A percentile compares a stretch with the other conserved stretches of the same genome.
Conservation (phyloP, 2,329 filamentous ascomycete species). For the Epichloe coenophiala region DNA sequence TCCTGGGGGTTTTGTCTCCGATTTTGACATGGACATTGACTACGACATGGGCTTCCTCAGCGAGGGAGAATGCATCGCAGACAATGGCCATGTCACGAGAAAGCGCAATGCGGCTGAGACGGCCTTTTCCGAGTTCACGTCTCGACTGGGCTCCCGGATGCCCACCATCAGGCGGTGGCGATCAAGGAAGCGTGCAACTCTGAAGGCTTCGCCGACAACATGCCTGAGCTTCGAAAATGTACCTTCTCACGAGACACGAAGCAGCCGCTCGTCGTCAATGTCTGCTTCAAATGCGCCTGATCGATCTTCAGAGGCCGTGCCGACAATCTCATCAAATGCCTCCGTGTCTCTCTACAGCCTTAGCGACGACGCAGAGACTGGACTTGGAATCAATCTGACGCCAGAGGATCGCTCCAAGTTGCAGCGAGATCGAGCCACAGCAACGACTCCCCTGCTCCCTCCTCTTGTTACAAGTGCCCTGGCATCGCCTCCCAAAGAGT, state of each 20-base stretch:
- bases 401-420: conserved; percentile 31
- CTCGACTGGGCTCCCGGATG: conserved; percentile 51
- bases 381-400: conserved; percentile 13
- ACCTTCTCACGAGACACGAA: conserved; percentile 56
- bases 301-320: conserved; percentile 37
- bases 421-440: conserved; percentile 46
- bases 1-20: conserved; percentile 22
- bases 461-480: conserved; percentile 56
- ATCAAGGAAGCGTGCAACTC: conserved; percentile 28
- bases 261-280: conserved; percentile 67
- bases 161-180: conserved; percentile 39
- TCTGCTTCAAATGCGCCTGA: conserved; percentile 42
- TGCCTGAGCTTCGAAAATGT: conserved; percentile 73
- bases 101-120: conserved; percentile 45
- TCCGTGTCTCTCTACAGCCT: conserved; percentile 49
- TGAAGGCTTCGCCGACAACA: conserved; percentile 51
- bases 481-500: conserved; percentile 47
- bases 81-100: conserved; percentile 32
- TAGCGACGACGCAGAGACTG: conserved; percentile 30
- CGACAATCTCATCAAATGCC: conserved; percentile 45
- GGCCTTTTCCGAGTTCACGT: conserved; percentile 46
- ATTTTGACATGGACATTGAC: conserved; percentile 41
- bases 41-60: conserved; percentile 56
- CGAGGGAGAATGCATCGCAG: conserved; percentile 42
- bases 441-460: conserved; percentile 73